Conservation (phyloP, 1,284 basidiomycete genomes). For the Cryptococcus sp. region DNA sequence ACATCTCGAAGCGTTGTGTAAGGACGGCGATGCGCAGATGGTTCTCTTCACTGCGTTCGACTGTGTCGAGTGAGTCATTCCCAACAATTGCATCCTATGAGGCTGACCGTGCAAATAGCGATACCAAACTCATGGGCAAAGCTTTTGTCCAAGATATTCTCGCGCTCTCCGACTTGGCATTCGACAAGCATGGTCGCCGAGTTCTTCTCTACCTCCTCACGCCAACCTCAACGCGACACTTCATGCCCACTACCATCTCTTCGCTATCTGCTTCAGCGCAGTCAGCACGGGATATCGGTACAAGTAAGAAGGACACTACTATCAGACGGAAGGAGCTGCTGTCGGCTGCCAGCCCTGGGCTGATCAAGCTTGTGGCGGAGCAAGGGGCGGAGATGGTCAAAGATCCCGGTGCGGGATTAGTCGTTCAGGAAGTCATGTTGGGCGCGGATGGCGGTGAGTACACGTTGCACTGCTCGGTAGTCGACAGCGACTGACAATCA, state of each 20-base stretch:
- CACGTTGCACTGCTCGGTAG: neutral
- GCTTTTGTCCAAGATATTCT: constrained; percentile 63
- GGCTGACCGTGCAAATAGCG: constrained; percentile 56
- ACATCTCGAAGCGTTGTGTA: constrained; percentile 78
- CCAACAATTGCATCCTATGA: neutral
- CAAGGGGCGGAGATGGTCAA: constrained; percentile 63
- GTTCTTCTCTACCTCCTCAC: constrained; percentile 76
- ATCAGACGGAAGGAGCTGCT: constrained; percentile 68
- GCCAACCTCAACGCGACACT: constrained; percentile 75
- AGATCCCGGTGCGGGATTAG: constrained; percentile 74
- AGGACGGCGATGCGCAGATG: constrained; percentile 80
- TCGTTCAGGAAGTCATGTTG: constrained; percentile 77
- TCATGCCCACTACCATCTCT: constrained; percentile 73
- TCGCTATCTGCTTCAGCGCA: constrained; percentile 66
- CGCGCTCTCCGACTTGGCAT: constrained; percentile 57
- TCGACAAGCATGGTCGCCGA: constrained; percentile 62
- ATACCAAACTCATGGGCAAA: constrained; percentile 82
- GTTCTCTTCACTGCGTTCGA: constrained; percentile 85
- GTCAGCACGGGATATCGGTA: constrained; percentile 57
- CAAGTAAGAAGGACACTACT: constrained; percentile 73
- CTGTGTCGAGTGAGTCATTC: constrained; percentile 69
- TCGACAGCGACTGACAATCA: neutral
- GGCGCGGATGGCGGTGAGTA: constrained; percentile 73
- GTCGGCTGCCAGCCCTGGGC: constrained; percentile 66
- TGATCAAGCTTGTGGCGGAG: constrained; percentile 67